A percentile compares a stretch with the other conserved stretches of the same genome.
Evolutionary conservation across 306 rosid genomes (phyloP).

Genomic region (Cucurbita pepo): DNA sequence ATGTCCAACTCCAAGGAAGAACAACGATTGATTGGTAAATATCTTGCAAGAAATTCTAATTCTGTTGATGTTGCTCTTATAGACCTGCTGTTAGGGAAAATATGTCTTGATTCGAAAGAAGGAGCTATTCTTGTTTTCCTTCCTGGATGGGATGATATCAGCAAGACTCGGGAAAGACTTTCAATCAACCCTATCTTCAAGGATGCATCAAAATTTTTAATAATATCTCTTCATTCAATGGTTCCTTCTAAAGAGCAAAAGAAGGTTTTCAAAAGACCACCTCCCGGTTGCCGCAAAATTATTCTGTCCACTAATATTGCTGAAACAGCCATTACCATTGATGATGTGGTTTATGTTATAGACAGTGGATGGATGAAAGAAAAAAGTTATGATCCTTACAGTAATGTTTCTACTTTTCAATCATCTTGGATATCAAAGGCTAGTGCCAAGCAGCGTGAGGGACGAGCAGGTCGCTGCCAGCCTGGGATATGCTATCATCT

Average conservation of each 20-base stretch:
- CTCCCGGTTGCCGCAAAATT: slow-evolving; percentile 73
- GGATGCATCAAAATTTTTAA: slow-evolving; percentile 25
- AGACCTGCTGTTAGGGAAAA: slow-evolving; percentile 54
- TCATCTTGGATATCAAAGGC: slow-evolving; percentile 98
- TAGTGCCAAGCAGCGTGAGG: slow-evolving; percentile 89
- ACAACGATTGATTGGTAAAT: slow-evolving; percentile 32
- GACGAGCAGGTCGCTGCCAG: slow-evolving; percentile 98
- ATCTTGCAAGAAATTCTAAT: slow-evolving; percentile 51
- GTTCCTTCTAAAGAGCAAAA: slow-evolving; percentile 65
- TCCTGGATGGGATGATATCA: slow-evolving; percentile 97
- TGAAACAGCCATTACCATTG: slow-evolving; percentile 90
- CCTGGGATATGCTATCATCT: slow-evolving; percentile 94
- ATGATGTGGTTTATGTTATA: slow-evolving; percentile 84
- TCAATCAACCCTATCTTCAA: slow-evolving; percentile 38
- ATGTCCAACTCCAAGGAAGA: slow-evolving; percentile 33
- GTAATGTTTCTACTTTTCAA: slow-evolving; percentile 73
- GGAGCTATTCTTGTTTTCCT: slow-evolving; percentile 93
- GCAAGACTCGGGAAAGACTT: slow-evolving; percentile 49
- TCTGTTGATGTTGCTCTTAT: slow-evolving; percentile 52
- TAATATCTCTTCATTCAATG: slow-evolving; percentile 76
- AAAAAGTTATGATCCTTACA: slow-evolving; percentile 81
- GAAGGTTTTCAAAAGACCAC: slow-evolving; percentile 53
- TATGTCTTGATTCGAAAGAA: slow-evolving; percentile 58
- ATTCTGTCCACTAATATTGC: slow-evolving; percentile 89
- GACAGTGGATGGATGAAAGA: slow-evolving; percentile 88